phyloP scores from a whole-genome alignment of 106 monocot genomes.

The Acanthochlamys bracteata region DNA sequence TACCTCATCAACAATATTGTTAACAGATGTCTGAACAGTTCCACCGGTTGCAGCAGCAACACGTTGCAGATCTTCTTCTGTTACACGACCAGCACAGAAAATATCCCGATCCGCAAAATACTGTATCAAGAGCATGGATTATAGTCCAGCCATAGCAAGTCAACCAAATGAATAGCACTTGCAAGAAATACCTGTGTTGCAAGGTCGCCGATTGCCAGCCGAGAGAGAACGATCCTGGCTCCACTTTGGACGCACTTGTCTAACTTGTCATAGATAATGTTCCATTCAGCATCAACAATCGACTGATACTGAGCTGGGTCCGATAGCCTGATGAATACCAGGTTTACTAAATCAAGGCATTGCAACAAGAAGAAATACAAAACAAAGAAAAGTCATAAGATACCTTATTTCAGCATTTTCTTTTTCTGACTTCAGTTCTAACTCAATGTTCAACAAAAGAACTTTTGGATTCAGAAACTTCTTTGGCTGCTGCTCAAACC shows the following conservation, averaged over 20 bases:
- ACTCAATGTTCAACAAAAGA: slow-evolving; percentile 91
- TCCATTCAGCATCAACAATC: slow-evolving; percentile 99
- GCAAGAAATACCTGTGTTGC: slow-evolving; percentile 67
- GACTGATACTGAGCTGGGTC: slow-evolving; percentile 98
- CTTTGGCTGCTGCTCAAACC: slow-evolving; percentile 99
- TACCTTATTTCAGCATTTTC: slow-evolving; percentile 99
- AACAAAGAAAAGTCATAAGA: neutral
- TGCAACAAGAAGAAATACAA: neutral
- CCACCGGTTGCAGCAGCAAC: slow-evolving; percentile 97
- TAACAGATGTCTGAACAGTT: slow-evolving; percentile 92
- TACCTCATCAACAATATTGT: slow-evolving; percentile 94
- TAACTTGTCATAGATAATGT: slow-evolving; percentile 98
- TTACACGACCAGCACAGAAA: slow-evolving; percentile 97
- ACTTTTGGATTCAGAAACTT: slow-evolving; percentile 88
- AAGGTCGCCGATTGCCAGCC: slow-evolving; percentile 98
- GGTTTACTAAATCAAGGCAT: neutral
- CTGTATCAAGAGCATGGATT: slow-evolving; percentile 25
- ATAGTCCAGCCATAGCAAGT: neutral
- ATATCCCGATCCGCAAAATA: slow-evolving; percentile 99
- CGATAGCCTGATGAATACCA: slow-evolving; percentile 40
- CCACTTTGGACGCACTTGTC: slow-evolving; percentile 97
- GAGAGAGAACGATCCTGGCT: slow-evolving; percentile 85
- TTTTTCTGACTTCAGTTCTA: slow-evolving; percentile 97
- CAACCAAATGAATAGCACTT: neutral
- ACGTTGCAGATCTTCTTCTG: slow-evolving; percentile 91